A percentile compares a stretch with the other conserved stretches of the same genome.
phyloP scores from a whole-genome alignment of 495 filamentous ascomycete genomes.

The Collariella sp. region DNA sequence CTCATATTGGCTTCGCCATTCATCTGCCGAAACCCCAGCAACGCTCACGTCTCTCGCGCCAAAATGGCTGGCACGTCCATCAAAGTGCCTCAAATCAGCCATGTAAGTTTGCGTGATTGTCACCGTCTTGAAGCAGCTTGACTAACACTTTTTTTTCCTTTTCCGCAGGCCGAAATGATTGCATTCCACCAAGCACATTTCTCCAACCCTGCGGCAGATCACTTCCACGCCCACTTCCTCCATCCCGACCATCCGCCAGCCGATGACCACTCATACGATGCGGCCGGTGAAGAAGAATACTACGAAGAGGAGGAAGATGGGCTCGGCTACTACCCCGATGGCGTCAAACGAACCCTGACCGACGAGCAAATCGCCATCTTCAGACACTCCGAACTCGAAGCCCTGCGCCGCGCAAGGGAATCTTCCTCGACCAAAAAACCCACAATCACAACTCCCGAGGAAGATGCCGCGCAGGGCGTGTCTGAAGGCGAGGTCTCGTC shows the following conservation, averaged over 20 bases:
- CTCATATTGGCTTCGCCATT: background rate
- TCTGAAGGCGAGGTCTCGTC: constrained; percentile 25
- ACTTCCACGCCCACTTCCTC: constrained; percentile 45
- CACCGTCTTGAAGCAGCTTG: background rate
- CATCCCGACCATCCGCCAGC: constrained; percentile 18
- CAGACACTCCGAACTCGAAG: constrained; percentile 77
- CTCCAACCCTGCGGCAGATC: constrained; percentile 32
- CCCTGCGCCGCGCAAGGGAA: constrained; percentile 46
- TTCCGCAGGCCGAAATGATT: constrained; percentile 57
- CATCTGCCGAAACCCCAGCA: constrained; percentile 3
- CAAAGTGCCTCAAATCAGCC: constrained; percentile 37
- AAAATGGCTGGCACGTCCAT: constrained; percentile 21
- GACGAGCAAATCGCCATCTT: constrained; percentile 89
- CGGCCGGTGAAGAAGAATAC: constrained; percentile 27
- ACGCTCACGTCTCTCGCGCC: constrained; percentile 9
- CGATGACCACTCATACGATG: constrained; percentile 12
- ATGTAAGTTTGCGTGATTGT: constrained; percentile 33
- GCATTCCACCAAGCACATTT: constrained; percentile 63
- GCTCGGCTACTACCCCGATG: constrained; percentile 83
- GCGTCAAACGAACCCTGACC: constrained; percentile 82
- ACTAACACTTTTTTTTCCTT: constrained; percentile 19
- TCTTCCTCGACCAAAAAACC: constrained; percentile 16
- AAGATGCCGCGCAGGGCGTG: constrained; percentile 13
- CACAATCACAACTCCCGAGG: constrained; percentile 6
- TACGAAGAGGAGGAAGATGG: constrained; percentile 50